Evolutionary conservation across 352 stramenopile genomes (phyloP), one percentile per base, ranked within the genome.

Genomic region (Phytophthora megakarya): DNA sequence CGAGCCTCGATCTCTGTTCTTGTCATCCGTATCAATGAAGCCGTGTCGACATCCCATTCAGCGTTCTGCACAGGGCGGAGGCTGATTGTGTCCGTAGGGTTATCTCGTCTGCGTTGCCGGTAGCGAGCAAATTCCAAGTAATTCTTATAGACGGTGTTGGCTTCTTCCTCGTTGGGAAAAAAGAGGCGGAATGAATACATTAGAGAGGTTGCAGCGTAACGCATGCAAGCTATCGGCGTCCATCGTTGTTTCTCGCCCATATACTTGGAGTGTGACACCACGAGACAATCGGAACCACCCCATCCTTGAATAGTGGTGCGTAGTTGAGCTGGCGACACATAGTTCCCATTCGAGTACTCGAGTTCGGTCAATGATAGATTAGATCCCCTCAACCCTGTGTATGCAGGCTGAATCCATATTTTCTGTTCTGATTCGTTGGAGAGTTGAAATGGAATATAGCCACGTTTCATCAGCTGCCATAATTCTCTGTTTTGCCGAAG

Each of bases 341-440:
- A 16, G 26, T 52, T 52, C 2, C 16, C 5, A 28, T 52, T 39
- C 1, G 3, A 4, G 13, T 52, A 52, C 30, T 52, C 45, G 5
- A 52, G 8, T 22, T 52, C 45, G 19, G 39, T 52, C 15, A 52
- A 15, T 12, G 45, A 26, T 6, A 52, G 28, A 16, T 52, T 52
- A 2, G 45, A 52, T 26, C 3, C 15, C 5, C 16, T 4, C 5
- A 16, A 15, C 4, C 45, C 26, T 1, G 45, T 52, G 16, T 40
- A 52, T 12, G 13, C 18, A 4, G 45, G 45, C 19, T 52, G 45
- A 3, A 39, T 22, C 28, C 45, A 52, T 7, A 52, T 25, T 16
- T 23, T 40, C 15, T 51, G 21, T 15, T 33, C 35, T 16, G 25
- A 23, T 18, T n/a, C n/a, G n/a, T n/a, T n/a, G n/a, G n/a, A n/a